Base-by-base conservation (phyloP, 108 stramenopile genomes). In the Aurantiochytrium sp. region DNA sequence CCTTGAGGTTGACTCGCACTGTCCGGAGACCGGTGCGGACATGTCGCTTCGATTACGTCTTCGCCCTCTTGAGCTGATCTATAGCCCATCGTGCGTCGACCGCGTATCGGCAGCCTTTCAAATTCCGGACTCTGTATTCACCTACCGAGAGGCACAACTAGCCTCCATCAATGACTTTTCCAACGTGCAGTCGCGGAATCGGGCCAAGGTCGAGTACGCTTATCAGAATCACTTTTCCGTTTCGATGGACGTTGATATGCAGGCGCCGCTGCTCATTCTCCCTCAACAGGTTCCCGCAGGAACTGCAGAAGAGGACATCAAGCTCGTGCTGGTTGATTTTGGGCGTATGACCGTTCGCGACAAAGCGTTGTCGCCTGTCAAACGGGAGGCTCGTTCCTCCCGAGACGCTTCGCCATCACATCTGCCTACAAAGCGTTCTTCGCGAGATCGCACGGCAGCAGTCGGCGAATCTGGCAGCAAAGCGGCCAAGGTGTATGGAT, bases 211-310 rank as follows among this genome's bases (percentile, higher is more conserved):
- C 23, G 76, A 83, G 28, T 83, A 83, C 4, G 76, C 76, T 12
- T 83, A 53, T 3, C 76, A 53, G 25, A 83, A 83, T 45, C 76
- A 83, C 76, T 83, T 83, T 35, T 83, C 76, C n/a, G 76, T 83
- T 0, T 83, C 76, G n/a, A 83, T 83, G 76, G 76, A 83, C 51
- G 76, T 83, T 6, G 76, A 83, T 45, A 83, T 83, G 49, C 76
- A 83, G 23, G 76, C 76, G 6, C 76, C 76, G 51, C 28, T 83
- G 28, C 51, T 83, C n/a, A 83, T 83, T 4, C 12, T 83, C 10
- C 76, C 76, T 6, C 76, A 83, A 45, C 76, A 83, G 6, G 76
- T 53, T 12, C 76, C 76, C 6, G 18, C 23, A 16, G 49, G 51
- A 0, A 47, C 49, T 21, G 21, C 64, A 18, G 76, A 83, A 53